Evolutionary conservation across 805 yeast species (phyloP), one percentile per base, ranked within the genome.

Genomic region (Ascoidea tarda): DNA sequence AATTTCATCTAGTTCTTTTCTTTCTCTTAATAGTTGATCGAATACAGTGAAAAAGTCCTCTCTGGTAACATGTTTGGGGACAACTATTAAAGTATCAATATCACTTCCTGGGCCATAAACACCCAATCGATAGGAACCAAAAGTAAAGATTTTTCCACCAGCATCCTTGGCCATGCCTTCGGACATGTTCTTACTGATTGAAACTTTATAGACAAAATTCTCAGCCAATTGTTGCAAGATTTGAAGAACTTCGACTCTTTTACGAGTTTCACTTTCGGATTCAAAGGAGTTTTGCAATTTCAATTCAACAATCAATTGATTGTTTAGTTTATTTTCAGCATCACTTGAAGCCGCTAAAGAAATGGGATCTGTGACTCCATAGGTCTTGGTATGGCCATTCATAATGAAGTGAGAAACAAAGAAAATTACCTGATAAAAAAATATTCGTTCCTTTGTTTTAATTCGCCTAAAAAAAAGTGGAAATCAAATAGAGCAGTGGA

Each of bases 81-180:
- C 97, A 32, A 91, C 97, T n/a, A 93, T 87, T 49, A 93, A 70
- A 0, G 98, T 87, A 72, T 93, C 99, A 55, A 93, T 91, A 82
- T 93, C 99, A 0, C 96, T 85, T 0, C 99, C 98, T 0, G 98
- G 98, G 0, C 98, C 98, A 69, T 90, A 88, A 12, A 93, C 99
- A 4, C 99, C 99, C 48, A 93, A 69, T 57, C 96, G 74, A 62
- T 90, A 93, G 1, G 97, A 89, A 1, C 99, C 99, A 69, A 78
- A 93, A 0, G 97, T 89, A 65, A 90, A 93, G n/a, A 93, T 80
- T 65, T 93, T 93, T 45, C 99, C 99, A 46, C 99, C 99, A 0
- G 98, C 95, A 66, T 93, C 99, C 53, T 72, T 76, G 0, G 98
- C 96, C 97, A 93, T 89, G 1, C 97, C 96, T 55, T 93, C 98